A percentile compares a stretch with the other conserved stretches of the same genome.
phyloP scores from a whole-genome alignment of 2,329 filamentous ascomycete species.

The Zymoseptoria crescenta region DNA sequence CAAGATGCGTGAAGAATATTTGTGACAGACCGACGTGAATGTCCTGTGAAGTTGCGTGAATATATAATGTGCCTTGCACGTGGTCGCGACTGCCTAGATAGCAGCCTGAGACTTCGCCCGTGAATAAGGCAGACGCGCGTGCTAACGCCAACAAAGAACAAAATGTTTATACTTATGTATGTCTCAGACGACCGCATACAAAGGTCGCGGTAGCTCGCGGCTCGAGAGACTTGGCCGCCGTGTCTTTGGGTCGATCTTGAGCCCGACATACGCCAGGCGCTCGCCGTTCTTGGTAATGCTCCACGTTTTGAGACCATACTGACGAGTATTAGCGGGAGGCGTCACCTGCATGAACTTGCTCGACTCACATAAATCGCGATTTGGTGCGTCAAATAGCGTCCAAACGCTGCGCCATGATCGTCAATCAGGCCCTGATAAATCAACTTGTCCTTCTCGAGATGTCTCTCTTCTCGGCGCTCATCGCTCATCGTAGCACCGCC shows the following conservation, averaged over 20 bases:
- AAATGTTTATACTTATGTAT: not conserved
- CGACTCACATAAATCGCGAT: slow-evolving; percentile 64
- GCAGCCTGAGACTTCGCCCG: not conserved
- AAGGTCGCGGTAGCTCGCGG: slow-evolving; percentile 49
- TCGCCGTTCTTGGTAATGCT: slow-evolving; percentile 67
- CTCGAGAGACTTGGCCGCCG: slow-evolving; percentile 26
- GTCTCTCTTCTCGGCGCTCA: slow-evolving; percentile 44
- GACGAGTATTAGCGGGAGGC: slow-evolving; percentile 2
- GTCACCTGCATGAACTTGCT: not conserved
- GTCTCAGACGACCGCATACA: slow-evolving; percentile 50
- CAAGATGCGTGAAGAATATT: not conserved
- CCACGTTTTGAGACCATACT: slow-evolving; percentile 76
- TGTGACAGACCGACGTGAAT: not conserved
- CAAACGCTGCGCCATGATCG: slow-evolving; percentile 72
- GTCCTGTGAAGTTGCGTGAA: not conserved
- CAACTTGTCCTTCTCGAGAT: slow-evolving; percentile 55
- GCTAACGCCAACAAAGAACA: not conserved
- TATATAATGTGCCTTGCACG: not conserved
- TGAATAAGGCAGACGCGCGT: not conserved
- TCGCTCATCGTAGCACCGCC: slow-evolving; percentile 55
- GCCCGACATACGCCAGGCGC: slow-evolving; percentile 74
- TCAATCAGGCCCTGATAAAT: slow-evolving; percentile 73
- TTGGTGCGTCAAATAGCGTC: slow-evolving; percentile 86
- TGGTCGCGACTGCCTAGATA: not conserved
- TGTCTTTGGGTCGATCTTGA: slow-evolving; percentile 45